Evolutionary conservation across 352 stramenopile genomes (phyloP), one percentile per base, ranked within the genome.

Genomic region (Thalassiosira hispida): DNA sequence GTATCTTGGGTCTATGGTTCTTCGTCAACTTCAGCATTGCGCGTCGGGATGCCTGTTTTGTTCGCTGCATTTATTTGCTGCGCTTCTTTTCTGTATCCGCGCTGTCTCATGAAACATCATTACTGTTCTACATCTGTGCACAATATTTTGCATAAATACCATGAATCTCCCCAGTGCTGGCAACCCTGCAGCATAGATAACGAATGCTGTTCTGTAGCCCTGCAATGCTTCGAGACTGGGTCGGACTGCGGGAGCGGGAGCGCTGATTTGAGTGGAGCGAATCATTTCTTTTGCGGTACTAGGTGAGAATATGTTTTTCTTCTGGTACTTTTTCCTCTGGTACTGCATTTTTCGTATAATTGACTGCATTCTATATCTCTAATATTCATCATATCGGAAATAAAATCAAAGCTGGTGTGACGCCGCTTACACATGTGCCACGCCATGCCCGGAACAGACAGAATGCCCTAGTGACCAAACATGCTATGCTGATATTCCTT

Each of bases 401-500:
- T 56, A 33, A 1, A 25, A 38, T 25, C 42, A 27, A 27, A 77
- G 61, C 29, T 80, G 76, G 76, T 79, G 76, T 42, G 53, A 76
- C 52, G 76, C 76, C 18, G 62, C 76, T 1, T 71, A 80, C 6
- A 55, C 29, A 42, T 84, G 76, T 20, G 18, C 9, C 0, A 80
- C 23, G 22, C 69, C 76, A 1, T 84, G 76, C 52, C 62, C 69
- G 1, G 49, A 72, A 20, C 23, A 18, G 9, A 52, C 14, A 20
- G 63, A 67, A 52, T 84, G 76, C 56, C 56, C 63, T 8, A n/a
- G 52, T 12, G 76, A 62, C 9, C 27, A 74, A 40, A 46, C 3
- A 3, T 84, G 76, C 57, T 84, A 33, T 22, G 76, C 62, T 23
- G 51, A 75, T 56, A 77, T 53, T 1, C 76, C 76, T 16, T 84